phyloP scores from a whole-genome alignment of 2,329 filamentous ascomycete genomes.

The Cladophialophora exuberans region DNA sequence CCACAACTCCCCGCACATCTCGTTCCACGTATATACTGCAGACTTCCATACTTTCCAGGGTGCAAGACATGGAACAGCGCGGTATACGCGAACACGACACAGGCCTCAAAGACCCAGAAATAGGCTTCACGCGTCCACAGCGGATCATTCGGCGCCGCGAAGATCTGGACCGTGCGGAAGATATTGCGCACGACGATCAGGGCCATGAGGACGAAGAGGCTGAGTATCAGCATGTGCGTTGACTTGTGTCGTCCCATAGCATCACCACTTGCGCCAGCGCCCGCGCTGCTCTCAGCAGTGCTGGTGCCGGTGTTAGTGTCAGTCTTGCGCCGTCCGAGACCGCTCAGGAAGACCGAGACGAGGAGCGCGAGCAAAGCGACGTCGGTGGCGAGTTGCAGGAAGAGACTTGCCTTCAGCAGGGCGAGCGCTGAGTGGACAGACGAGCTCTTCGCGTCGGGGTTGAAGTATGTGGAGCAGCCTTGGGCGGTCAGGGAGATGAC shows the following conservation, averaged over 20 bases:
- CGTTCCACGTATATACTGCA: neutral
- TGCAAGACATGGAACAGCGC: constrained; percentile 16
- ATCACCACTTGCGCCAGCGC: no score
- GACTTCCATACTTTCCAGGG: constrained; percentile 3
- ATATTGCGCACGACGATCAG: constrained; percentile 16
- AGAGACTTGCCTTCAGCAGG: constrained; percentile 20
- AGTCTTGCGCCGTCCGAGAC: neutral
- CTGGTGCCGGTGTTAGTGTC: neutral
- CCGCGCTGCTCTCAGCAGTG: no score
- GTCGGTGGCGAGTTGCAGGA: constrained; percentile 20
- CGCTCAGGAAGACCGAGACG: neutral
- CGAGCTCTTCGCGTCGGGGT: neutral
- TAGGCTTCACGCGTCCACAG: constrained; percentile 21
- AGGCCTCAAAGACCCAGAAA: constrained; percentile 27
- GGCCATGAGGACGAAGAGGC: neutral
- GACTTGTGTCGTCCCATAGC: neutral
- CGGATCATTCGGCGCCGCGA: constrained; percentile 12
- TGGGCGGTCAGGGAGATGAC: constrained; percentile 22
- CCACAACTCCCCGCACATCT: neutral
- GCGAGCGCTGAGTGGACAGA: constrained; percentile 14
- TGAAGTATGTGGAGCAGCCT: constrained; percentile 20
- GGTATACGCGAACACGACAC: constrained; percentile 16
- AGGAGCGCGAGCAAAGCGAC: constrained; percentile 6
- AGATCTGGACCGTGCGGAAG: constrained; percentile 27
- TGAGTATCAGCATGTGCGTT: neutral